Evolutionary conservation across 176 grass and related monocot genomes (phyloP), one percentile per base, ranked within the genome.

Genomic region (Rhynchospora pubera): DNA sequence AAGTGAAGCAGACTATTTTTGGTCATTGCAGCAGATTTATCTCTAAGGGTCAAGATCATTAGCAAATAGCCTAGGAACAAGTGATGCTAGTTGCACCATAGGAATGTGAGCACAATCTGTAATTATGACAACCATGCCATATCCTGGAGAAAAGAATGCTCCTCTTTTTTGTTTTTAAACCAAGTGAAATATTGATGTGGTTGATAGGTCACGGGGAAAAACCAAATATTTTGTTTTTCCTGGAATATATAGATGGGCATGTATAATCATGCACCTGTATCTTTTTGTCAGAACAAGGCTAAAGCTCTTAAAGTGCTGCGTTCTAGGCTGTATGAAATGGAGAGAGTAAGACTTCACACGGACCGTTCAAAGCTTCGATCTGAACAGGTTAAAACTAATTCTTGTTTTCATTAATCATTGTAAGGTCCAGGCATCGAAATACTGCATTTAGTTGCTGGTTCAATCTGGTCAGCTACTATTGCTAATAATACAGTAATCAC

Each of bases 261-360:
- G 34, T 39, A 39, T 39, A 39, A 39, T 39, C 4, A 39, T 39
- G 34, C 4, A 5, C 3, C 34, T 70, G 39, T 70, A 7, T 79
- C 19, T 65, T 45, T 32, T 18, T 14, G 52, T 34, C 85, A 94
- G 95, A 98, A 98, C 83, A 98, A 98, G 85, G 90, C 92, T 84
- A 98, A 98, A 86, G 95, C 95, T 52, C 85, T 97, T 39, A 88
- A 94, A 92, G 88, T 94, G 83, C 87, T 94, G 44, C 88, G 95
- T 19, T 92, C 95, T 59, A 85, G 90, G 60, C 69, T 98, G 45
- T 94, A 94, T 82, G 95, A 94, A 82, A 72, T 98, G 26, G 92
- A 98, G 85, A 94, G 90, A 83, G 86, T 58, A 43, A 91, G 87
- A 77, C 88, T 94, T 71, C 95, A 94, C 50, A 66, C 81, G 64